A percentile compares a stretch with the other conserved stretches of the same genome.
Conservation (phyloP, 2,329 filamentous ascomycete genomes). For the Fusarium proliferatum region DNA sequence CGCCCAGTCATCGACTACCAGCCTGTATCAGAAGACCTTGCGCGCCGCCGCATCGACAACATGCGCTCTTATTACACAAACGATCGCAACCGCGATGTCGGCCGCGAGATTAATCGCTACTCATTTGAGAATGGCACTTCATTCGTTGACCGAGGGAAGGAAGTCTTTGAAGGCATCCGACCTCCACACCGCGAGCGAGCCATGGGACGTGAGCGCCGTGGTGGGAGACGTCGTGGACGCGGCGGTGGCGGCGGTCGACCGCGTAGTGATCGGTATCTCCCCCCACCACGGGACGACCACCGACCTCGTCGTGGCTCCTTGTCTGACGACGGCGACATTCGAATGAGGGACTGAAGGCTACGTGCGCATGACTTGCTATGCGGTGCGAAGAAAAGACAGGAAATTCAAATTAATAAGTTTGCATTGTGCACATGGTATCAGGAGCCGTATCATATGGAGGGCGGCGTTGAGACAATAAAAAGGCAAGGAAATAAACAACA, state of each 20-base stretch:
- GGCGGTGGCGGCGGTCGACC: slow-evolving; percentile 45
- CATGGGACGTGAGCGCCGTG: slow-evolving; percentile 52
- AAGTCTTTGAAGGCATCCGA: slow-evolving; percentile 73
- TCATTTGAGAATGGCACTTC: slow-evolving; percentile 75
- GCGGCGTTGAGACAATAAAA: slow-evolving; percentile 10
- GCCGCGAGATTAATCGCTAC: slow-evolving; percentile 72
- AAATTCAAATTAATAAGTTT: not conserved
- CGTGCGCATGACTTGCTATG: not conserved
- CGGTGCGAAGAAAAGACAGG: not conserved
- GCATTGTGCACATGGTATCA: not conserved
- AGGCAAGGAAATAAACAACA: slow-evolving; percentile 3
- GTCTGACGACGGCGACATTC: slow-evolving; percentile 18
- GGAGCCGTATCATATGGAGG: not conserved
- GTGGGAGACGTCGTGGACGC: slow-evolving; percentile 48
- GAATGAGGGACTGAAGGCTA: slow-evolving; percentile 20
- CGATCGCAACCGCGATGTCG: slow-evolving; percentile 55
- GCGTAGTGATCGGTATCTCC: slow-evolving; percentile 50
- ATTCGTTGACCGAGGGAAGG: slow-evolving; percentile 78
- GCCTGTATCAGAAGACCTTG: slow-evolving; percentile 73
- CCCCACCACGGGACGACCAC: slow-evolving; percentile 32
- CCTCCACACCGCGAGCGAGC: slow-evolving; percentile 64
- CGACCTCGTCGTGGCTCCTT: slow-evolving; percentile 22
- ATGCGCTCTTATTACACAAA: slow-evolving; percentile 61
- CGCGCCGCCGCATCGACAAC: slow-evolving; percentile 70
- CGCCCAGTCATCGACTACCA: slow-evolving; percentile 58